Evolutionary conservation across 345 rosid genomes (phyloP).

Genomic region (Ailanthus altissimus): DNA sequence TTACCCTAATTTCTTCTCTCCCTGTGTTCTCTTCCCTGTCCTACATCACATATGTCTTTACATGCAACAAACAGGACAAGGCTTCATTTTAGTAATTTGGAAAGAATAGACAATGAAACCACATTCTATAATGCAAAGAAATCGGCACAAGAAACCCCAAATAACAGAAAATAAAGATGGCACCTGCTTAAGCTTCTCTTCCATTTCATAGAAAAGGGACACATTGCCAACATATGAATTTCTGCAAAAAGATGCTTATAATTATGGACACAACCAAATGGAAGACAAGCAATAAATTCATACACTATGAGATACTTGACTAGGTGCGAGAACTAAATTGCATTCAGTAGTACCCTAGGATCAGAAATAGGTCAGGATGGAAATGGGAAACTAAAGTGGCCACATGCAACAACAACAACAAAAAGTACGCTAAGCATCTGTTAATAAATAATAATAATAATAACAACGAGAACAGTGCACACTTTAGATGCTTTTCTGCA

Average conservation of each 20-base stretch:
- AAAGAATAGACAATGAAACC: conserved; percentile 9
- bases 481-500: background rate
- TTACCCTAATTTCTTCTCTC: background rate
- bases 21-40: background rate
- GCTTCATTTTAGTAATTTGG: background rate
- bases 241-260: conserved; percentile 42
- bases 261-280: background rate
- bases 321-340: background rate
- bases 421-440: background rate
- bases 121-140: conserved; percentile 1
- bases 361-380: background rate
- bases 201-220: conserved; percentile 67
- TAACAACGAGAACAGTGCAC: too few species aligned
- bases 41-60: background rate
- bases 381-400: background rate
- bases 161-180: conserved; percentile 16
- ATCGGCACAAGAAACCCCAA: conserved; percentile 1
- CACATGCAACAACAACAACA: background rate
- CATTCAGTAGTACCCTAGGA: background rate
- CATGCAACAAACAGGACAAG: background rate
- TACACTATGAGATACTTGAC: conserved; percentile 5
- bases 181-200: conserved; percentile 76
- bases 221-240: conserved; percentile 83
- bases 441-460: background rate
- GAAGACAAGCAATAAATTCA: background rate